Conservation (phyloP, 129 eudicot genomes). For the Chrysanthemum lavandulifolium region DNA sequence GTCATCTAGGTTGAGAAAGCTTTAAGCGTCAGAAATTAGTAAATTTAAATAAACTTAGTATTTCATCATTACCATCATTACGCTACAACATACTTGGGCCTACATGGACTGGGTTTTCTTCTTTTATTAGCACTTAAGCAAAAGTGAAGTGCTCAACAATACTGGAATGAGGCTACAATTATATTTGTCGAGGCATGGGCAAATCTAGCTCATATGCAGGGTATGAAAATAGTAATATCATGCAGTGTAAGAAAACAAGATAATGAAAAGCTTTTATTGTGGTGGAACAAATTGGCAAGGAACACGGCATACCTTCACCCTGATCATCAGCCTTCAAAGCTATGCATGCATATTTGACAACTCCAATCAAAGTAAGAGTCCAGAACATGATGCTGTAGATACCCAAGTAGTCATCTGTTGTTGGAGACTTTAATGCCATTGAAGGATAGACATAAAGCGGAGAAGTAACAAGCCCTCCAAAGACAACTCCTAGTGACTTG, state of each 20-base stretch:
- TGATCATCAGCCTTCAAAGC: slow-evolving; percentile 76
- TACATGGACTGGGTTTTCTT: not conserved
- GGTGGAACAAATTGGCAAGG: not conserved
- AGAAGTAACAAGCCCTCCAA: slow-evolving; percentile 76
- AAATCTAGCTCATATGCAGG: not conserved
- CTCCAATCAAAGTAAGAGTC: slow-evolving; percentile 66
- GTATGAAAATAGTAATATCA: not conserved
- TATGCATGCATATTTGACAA: slow-evolving; percentile 61
- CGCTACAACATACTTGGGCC: not conserved
- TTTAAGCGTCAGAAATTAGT: too few species aligned
- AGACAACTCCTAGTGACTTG: slow-evolving; percentile 71
- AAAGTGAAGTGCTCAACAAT: too few species aligned
- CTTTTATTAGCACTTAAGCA: too few species aligned
- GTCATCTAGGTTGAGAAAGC: too few species aligned
- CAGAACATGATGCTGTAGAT: slow-evolving; percentile 71
- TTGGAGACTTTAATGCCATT: slow-evolving; percentile 64
- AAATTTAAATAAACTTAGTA: too few species aligned
- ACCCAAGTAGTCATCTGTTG: slow-evolving; percentile 61
- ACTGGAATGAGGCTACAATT: too few species aligned
- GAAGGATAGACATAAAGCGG: slow-evolving; percentile 80
- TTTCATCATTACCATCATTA: too few species aligned
- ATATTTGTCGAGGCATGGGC: too few species aligned
- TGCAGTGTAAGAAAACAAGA: not conserved
- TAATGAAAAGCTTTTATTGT: not conserved
- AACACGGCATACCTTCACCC: slow-evolving; percentile 63